Conservation (phyloP, 768 basidiomycete genomes). For the Termitomyces sp. region DNA sequence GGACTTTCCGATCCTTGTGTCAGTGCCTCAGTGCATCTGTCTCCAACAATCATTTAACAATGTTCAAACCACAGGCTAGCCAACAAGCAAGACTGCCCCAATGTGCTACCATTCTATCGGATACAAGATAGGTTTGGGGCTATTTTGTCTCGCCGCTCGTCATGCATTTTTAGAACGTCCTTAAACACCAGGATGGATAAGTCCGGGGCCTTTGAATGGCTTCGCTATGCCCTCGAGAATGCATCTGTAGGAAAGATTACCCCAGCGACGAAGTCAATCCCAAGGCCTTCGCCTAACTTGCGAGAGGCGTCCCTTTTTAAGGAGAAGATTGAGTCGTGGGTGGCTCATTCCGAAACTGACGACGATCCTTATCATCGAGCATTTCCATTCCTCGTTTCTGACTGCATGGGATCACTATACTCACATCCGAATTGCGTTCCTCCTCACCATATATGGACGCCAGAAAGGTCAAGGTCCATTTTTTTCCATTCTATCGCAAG, state of each 20-base stretch:
- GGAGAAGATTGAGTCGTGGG: slow-evolving; percentile 34
- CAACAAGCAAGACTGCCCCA: slow-evolving; percentile 61
- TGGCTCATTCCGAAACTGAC: slow-evolving; percentile 27
- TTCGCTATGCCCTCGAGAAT: slow-evolving; percentile 27
- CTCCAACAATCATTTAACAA: slow-evolving; percentile 13
- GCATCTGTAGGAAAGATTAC: slow-evolving; percentile 10
- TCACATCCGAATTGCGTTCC: slow-evolving; percentile 40
- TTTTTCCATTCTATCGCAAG: neutral
- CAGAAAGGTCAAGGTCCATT: slow-evolving; percentile 34
- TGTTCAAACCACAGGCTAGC: slow-evolving; percentile 37
- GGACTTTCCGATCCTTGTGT: slow-evolving; percentile 13
- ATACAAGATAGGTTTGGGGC: slow-evolving; percentile 32
- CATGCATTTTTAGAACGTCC: slow-evolving; percentile 25
- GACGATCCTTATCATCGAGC: slow-evolving; percentile 22
- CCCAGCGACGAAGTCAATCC: neutral
- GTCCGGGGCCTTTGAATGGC: slow-evolving; percentile 38
- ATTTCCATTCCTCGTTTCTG: slow-evolving; percentile 30
- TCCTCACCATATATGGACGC: slow-evolving; percentile 37
- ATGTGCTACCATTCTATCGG: slow-evolving; percentile 44
- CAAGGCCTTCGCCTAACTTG: slow-evolving; percentile 6
- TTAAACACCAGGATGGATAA: slow-evolving; percentile 15
- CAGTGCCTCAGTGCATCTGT: slow-evolving; percentile 31
- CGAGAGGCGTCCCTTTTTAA: slow-evolving; percentile 22
- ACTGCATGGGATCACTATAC: slow-evolving; percentile 48
- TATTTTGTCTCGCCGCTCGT: slow-evolving; percentile 25